These are phyloP conservation scores for Dorcoceras hygrometricum DNA, from an alignment of 257 asterid species.

Conservation along the genomic window DNA sequence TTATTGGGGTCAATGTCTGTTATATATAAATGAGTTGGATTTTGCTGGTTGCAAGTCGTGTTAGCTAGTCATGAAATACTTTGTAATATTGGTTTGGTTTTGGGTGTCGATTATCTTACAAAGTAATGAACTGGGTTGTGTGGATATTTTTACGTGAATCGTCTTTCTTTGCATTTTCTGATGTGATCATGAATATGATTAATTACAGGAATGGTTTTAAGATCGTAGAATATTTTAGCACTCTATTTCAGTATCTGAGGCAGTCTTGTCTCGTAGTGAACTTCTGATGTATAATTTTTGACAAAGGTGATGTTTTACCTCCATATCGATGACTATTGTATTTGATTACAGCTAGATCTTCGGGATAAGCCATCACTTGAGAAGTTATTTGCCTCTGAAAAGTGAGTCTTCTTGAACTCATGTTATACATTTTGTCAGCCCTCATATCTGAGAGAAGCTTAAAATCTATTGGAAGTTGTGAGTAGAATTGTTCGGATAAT, in stretches of 20 bases:
- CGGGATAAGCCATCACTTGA: conserved; percentile 60
- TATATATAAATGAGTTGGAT: no score
- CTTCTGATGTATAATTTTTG: background rate
- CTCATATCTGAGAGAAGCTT: background rate
- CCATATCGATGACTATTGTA: background rate
- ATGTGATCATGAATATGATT: background rate
- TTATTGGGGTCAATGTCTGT: background rate
- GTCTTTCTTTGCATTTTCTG: background rate
- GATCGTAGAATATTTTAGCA: background rate
- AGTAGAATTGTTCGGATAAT: background rate
- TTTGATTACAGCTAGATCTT: conserved; percentile 48
- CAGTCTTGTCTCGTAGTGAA: background rate
- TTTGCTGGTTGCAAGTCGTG: background rate
- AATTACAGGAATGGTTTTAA: background rate
- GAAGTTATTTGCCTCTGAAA: conserved; percentile 52
- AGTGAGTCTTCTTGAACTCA: conserved; percentile 36
- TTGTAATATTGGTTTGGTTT: background rate
- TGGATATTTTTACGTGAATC: background rate
- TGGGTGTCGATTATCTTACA: background rate
- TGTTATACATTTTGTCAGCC: background rate
- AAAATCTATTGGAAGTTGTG: background rate
- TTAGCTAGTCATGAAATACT: background rate
- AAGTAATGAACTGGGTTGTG: background rate
- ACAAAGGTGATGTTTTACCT: background rate
- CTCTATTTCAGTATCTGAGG: background rate